Conservation (phyloP, 2,329 filamentous ascomycete species). For the Stylonectria norvegica region DNA sequence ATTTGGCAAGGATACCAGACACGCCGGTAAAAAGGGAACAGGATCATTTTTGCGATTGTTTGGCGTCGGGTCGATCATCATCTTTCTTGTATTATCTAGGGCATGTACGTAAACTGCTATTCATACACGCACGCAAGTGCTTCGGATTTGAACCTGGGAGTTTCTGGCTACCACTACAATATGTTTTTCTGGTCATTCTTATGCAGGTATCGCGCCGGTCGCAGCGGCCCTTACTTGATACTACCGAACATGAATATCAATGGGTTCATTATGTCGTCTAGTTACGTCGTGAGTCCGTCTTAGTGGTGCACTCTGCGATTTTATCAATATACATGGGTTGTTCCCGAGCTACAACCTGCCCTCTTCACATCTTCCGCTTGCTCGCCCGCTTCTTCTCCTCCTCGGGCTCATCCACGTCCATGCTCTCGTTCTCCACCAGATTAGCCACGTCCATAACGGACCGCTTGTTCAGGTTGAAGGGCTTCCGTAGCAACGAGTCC, state of each 20-base stretch:
- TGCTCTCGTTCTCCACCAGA: slow-evolving; percentile 45
- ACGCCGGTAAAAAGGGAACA: slow-evolving; percentile 5
- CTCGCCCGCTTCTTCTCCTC: slow-evolving; percentile 50
- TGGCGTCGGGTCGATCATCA: slow-evolving; percentile 25
- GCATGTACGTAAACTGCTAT: slow-evolving; percentile 24
- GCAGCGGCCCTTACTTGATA: slow-evolving; percentile 20
- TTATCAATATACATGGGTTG: slow-evolving; percentile 3
- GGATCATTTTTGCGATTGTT: slow-evolving; percentile 13
- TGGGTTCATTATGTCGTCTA: slow-evolving; percentile 26
- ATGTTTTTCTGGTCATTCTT: slow-evolving; percentile 13
- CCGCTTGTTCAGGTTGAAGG: slow-evolving; percentile 32
- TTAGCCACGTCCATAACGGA: slow-evolving; percentile 43
- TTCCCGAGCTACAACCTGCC: neutral
- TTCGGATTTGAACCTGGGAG: slow-evolving; percentile 14
- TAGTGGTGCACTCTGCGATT: slow-evolving; percentile 20
- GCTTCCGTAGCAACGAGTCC: slow-evolving; percentile 26
- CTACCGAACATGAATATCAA: slow-evolving; percentile 17
- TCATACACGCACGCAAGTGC: slow-evolving; percentile 13
- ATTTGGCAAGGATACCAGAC: slow-evolving; percentile 16
- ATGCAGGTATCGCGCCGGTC: slow-evolving; percentile 6
- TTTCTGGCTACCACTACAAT: slow-evolving; percentile 18
- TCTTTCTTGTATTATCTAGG: slow-evolving; percentile 24
- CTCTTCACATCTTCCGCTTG: slow-evolving; percentile 49
- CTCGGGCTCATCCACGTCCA: slow-evolving; percentile 55
- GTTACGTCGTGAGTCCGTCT: slow-evolving; percentile 27